Evolutionary conservation across 1,139 yeast species (phyloP).

Genomic region (Suhomyces choctaworum): DNA sequence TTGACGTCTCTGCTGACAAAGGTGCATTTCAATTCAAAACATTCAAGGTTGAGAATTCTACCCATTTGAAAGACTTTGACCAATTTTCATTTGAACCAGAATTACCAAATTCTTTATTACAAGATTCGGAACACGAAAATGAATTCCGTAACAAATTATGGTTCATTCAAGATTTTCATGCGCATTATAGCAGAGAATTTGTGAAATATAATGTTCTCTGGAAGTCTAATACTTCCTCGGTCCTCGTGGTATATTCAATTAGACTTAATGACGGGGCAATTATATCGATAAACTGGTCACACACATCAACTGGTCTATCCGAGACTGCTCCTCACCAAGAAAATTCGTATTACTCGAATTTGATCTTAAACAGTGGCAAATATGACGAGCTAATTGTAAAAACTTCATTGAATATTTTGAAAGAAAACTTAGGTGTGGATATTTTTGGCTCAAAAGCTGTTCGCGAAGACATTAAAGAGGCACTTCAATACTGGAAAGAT

Average conservation of each 20-base stretch:
- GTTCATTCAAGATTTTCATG: constrained; percentile 45
- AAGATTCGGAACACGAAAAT: constrained; percentile 3
- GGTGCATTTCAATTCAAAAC: constrained; percentile 27
- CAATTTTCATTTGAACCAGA: constrained; percentile 30
- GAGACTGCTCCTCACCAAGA: constrained; percentile 30
- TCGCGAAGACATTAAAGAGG: constrained; percentile 24
- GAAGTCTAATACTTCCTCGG: constrained; percentile 64
- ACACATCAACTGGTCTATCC: constrained; percentile 13
- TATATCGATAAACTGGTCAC: constrained; percentile 21
- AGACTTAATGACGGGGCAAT: constrained; percentile 22
- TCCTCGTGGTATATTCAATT: constrained; percentile 26
- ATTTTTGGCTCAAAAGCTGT: constrained; percentile 15
- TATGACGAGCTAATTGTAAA: constrained; percentile 46
- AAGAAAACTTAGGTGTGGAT: constrained; percentile 25
- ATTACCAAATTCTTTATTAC: constrained; percentile 22
- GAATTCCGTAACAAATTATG: constrained; percentile 32
- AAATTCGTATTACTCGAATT: constrained; percentile 40
- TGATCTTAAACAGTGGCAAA: constrained; percentile 48
- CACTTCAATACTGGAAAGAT: constrained; percentile 18
- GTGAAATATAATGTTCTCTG: constrained; percentile 45
- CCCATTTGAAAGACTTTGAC: constrained; percentile 29
- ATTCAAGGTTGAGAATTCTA: constrained; percentile 21
- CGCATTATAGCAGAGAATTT: constrained; percentile 28
- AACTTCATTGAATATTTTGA: constrained; percentile 40
- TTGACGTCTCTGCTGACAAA: constrained; percentile 11